Base-by-base conservation (phyloP, 805 yeast genomes). In the Candida maesae region DNA sequence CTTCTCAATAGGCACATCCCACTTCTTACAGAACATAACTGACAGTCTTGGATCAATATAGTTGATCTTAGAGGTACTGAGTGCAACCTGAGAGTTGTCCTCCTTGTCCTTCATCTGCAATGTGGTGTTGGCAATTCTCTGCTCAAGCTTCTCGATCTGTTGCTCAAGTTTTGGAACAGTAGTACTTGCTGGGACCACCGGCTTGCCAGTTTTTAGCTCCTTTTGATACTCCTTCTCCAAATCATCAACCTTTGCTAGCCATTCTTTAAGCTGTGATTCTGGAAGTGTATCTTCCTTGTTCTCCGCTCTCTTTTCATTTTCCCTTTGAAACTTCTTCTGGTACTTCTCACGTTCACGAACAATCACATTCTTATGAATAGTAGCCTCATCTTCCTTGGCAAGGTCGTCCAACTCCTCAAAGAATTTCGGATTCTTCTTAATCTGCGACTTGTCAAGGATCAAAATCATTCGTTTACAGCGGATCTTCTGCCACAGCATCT, bases 11-110 rank as follows among this genome's bases (percentile, higher is more conserved):
- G 98, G 98, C 16, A 91, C 96, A 40, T 78, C 71, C 59, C 68
- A 88, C 63, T 80, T 85, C 63, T 89, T 90, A 38, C 95, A 76
- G 58, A 89, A 91, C 74, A 85, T 79, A 18, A 88, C 96, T 0
- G 95, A 80, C 52, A 91, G 68, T 50, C 98, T 73, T 19, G 98
- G 98, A 63, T 91, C 98, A 45, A 91, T 91, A 69, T 91, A 91
- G 63, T 91, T 91, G 73, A 86, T 79, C 68, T 91, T 91, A 19
- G 95, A 86, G 0, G 98, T 91, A 35, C 95, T 89, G 50, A 91
- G 68, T 0, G 97, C 90, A 20, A 91, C 97, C 50, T 86, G 86
- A 0, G 96, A 86, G 60, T 90, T 90, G 59, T 89, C 97, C 60
- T 91, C 95, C 62, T 86, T 89, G 60, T 90, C 97, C 61, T 88